Base-by-base conservation (phyloP, 495 filamentous ascomycete genomes). In the Aspergillus mulundensis region DNA sequence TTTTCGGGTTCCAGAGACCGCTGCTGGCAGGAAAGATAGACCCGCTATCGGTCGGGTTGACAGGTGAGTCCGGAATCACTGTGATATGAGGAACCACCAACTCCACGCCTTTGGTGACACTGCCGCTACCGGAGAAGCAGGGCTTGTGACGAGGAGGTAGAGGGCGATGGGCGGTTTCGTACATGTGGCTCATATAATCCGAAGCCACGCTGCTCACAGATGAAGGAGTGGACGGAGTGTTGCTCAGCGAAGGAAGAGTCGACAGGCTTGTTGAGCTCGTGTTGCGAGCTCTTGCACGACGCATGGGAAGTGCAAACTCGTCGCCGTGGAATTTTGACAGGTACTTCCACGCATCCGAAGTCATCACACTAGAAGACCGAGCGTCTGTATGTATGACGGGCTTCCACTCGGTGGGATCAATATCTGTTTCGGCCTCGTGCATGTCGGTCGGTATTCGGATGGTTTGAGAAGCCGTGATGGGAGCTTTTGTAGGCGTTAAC, bases 391-490 rank as follows among this genome's bases (percentile, higher is more conserved):
- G 48, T 79, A 77, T 70, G 62, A 77, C 70, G n/a, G 79, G 79
- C 70, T 82, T 81, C 79, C 79, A 82, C 67, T 82, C 79, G 50
- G 77, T 76, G 61, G 79, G 79, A 65, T 82, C 79, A 56, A 77
- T 76, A 80, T 82, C 79, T 61, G 76, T 64, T 53, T 72, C 74
- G 70, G 61, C 61, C 40, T 74, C 64, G 53, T 74, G 70, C 49
- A 62, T 47, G 48, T 69, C 64, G 55, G 61, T 52, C 34, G 72
- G 70, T 80, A 81, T 79, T 69, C 75, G 66, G 53, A 68, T 60
- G 54, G 64, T 23, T 2, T 62, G 64, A 41, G 62, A 57, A 12
- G 63, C 51, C 56, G 39, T 65, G 63, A 63, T 59, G 44, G 57
- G 68, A 41, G 64, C 61, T 43, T 65, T 61, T 14, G 75, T 76